These are phyloP conservation scores for Mycena pura DNA, from an alignment of 768 basidiomycete species.

Conservation along the genomic window DNA sequence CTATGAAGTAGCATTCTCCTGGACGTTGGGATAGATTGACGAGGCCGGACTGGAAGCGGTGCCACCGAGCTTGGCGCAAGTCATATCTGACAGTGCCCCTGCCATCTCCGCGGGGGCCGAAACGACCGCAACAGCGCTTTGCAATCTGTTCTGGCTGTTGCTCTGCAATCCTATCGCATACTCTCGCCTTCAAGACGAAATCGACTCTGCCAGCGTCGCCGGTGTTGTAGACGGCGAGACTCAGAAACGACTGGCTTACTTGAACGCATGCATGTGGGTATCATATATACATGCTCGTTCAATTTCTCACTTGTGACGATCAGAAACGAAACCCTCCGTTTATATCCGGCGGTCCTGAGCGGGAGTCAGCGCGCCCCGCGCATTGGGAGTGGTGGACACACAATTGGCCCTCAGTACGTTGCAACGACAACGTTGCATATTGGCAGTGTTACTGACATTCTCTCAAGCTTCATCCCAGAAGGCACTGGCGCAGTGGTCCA, in stretches of 20 bases:
- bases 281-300: neutral
- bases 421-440: neutral
- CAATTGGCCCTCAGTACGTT: conserved; percentile 32
- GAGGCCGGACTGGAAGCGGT: conserved; percentile 27
- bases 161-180: conserved; percentile 28
- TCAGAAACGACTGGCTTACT: conserved; percentile 33
- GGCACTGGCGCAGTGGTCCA: conserved; percentile 44
- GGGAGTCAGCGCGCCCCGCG: conserved; percentile 41
- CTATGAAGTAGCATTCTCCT: neutral
- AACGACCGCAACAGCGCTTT: conserved; percentile 26
- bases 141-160: conserved; percentile 26
- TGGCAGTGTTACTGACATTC: neutral
- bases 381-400: conserved; percentile 37
- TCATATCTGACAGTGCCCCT: conserved; percentile 25
- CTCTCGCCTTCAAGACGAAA: conserved; percentile 33
- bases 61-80: conserved; percentile 24
- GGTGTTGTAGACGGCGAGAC: conserved; percentile 29
- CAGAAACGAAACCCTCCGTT: conserved; percentile 47
- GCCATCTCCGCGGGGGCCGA: conserved; percentile 30
- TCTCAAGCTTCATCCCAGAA: conserved; percentile 42
- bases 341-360: conserved; percentile 45
- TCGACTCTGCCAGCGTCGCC: conserved; percentile 31
- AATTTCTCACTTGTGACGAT: neutral
- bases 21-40: conserved; percentile 22
- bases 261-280: conserved; percentile 46